Evolutionary conservation across 192 early-diverging fungal genomes (phyloP), one percentile per base, ranked within the genome.

Genomic region (Coemansia sp.): DNA sequence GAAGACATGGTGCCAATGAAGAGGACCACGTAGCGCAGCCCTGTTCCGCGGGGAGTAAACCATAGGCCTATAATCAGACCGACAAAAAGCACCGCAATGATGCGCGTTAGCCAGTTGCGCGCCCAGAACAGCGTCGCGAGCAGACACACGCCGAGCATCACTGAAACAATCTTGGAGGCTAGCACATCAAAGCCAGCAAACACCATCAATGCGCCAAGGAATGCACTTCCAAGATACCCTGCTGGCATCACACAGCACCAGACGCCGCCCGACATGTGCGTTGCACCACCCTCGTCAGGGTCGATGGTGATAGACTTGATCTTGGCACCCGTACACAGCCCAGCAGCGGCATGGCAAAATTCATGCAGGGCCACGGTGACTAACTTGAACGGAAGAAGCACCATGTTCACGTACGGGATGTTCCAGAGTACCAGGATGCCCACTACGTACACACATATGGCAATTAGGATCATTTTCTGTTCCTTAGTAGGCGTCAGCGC

Each of bases 381-480:
- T 28, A 95, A 81, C 89, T 95, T 96, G 87, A 98, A 98, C 1
- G 96, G 96, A 71, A 90, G 90, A n/a, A 98, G 77, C 8, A 98
- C 80, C 54, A 88, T 66, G 59, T 95, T 94, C 2, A 92, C 62
- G 61, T 88, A 81, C 1, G 96, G 96, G 64, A 96, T 84, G 59
- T 92, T 86, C 96, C 96, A 96, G 7, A 96, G 76, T 4, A 91
- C 70, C 2, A 92, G 65, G 34, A 92, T 90, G 10, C 78, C 88
- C 0, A 85, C 66, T 19, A 76, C 74, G 54, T 92, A 92, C 24
- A 74, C 89, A 59, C 85, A 87, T 54, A 89, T 89, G 63, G 83
- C 74, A 28, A 69, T 69, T 3, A 80, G 63, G 2, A 66, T 44
- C 5, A 59, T 70, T 24, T 73, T 53, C 58, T 71, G 82, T 28